phyloP scores from a whole-genome alignment of 805 yeast genomes.

The Candida argentea region DNA sequence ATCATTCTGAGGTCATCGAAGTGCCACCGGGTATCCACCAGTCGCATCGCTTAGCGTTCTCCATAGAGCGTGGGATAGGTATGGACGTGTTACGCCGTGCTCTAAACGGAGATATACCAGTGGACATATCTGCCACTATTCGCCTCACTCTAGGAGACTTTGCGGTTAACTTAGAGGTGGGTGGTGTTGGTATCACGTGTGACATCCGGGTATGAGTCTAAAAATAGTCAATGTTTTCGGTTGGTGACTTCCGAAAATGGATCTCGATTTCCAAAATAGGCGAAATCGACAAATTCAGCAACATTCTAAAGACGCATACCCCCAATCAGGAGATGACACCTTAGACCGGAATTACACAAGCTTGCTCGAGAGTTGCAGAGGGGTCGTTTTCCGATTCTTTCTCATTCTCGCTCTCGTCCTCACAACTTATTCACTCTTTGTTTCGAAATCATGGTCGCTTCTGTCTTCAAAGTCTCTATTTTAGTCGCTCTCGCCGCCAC shows the following conservation, averaged over 20 bases:
- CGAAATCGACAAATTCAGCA: no score
- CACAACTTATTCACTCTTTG: not conserved
- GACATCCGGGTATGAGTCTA: conserved; percentile 3
- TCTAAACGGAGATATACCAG: conserved; percentile 38
- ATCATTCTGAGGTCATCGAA: conserved; percentile 27
- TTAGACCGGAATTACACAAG: no score
- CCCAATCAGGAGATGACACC: no score
- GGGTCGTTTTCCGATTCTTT: not conserved
- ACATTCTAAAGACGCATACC: no score
- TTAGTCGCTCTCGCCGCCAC: conserved; percentile 28
- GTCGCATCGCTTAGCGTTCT: conserved; percentile 42
- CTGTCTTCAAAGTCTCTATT: conserved; percentile 14
- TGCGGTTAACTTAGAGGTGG: conserved; percentile 32
- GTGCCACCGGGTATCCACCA: conserved; percentile 44
- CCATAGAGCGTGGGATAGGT: conserved; percentile 35
- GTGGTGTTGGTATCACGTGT: conserved; percentile 30
- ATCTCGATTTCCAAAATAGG: no score
- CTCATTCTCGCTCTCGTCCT: not conserved
- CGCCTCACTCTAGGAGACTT: conserved; percentile 29
- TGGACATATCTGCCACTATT: conserved; percentile 37
- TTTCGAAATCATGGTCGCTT: not conserved
- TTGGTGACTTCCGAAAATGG: no score
- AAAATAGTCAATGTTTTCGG: no score
- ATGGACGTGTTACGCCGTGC: conserved; percentile 41
- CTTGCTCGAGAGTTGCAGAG: no score